Conservation (phyloP, 2,329 filamentous ascomycete species). For the Pseudonectria buxi region DNA sequence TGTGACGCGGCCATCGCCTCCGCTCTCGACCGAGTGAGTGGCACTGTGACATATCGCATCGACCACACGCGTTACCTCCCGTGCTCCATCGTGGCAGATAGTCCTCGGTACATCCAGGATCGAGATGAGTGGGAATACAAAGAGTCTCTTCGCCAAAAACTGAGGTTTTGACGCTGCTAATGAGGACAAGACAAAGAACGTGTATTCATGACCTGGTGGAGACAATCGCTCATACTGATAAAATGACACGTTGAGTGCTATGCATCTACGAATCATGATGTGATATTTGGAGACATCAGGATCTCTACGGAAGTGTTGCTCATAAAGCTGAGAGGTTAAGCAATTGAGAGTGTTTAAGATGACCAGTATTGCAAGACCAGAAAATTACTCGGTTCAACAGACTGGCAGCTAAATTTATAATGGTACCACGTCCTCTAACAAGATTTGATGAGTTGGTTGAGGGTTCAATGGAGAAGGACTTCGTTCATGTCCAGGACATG, state of each 20-base stretch:
- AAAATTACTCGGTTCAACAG: too few relatives aligned
- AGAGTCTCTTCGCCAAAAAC: conserved; percentile 1
- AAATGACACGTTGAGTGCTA: not conserved
- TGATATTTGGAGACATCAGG: conserved; percentile 1
- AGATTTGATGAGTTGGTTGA: too few relatives aligned
- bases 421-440: too few relatives aligned
- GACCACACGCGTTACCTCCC: conserved; percentile 3
- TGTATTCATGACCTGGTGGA: not conserved
- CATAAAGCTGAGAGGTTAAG: not conserved
- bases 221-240: not conserved
- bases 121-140: conserved; percentile 2
- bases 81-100: conserved; percentile 3
- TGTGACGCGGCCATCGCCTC: conserved; percentile 3
- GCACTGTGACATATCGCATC: conserved; percentile 2
- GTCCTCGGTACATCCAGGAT: conserved; percentile 1
- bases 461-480: too few relatives aligned
- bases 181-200: conserved; percentile 1
- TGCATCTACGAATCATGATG: conserved; percentile 1
- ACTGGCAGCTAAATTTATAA: too few relatives aligned
- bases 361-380: too few relatives aligned
- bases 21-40: conserved; percentile 1
- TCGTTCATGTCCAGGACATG: too few relatives aligned
- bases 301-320: not conserved
- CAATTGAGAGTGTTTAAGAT: too few relatives aligned
- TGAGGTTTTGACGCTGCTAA: not conserved